Evolutionary conservation across 257 asterid genomes (phyloP), one percentile per base, ranked within the genome.

Genomic region (Fraxinus americana): DNA sequence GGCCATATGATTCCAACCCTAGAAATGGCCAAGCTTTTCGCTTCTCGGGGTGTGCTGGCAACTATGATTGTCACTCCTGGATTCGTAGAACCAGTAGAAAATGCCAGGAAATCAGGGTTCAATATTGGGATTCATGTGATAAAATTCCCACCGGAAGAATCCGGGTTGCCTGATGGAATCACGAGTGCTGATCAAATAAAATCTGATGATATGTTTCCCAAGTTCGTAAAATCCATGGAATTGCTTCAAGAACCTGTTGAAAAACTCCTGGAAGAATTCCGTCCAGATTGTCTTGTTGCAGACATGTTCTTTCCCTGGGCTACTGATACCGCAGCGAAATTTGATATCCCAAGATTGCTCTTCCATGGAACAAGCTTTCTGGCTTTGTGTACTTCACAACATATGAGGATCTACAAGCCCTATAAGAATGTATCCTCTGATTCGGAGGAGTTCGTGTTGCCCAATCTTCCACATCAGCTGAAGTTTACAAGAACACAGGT

Each of bases 1-100:
- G 94, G 92, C 41, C 92, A 91, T 86, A 81, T 89, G 88, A 87
- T 86, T 17, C 96, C 96, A 13, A 79, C 38, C 7, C 25, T 90
- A 0, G 93, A 91, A 79, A 88, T 88, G 92, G 97, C 94, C 70
- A 90, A 86, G 45, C 84, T 90, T 2, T 80, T 90, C 50, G 16
- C 77, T 30, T 90, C 94, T 0, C 80, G 87, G 19, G 93, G 93
- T 4, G 41, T 90, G 5, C 87, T 76, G 72, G 25, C 91, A 7
- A 91, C 93, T 32, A 78, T 91, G 30, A 78, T 91, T 35, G 52
- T 88, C 14, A 88, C 93, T 17, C 82, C 82, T 0, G 76, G 85
- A 0, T 90, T 87, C 16, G 54, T 88, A 0, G 77, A 74, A 1
- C 67, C 90, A 25, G 66, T 88, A 0, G 13, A 21, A 21, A 77